Percentiles rank a stretch among this genome's conserved stretches.
These are phyloP conservation scores for Pulveroboletus sp. DNA, from an alignment of 768 basidiomycete genomes.

Conservation along the genomic window DNA sequence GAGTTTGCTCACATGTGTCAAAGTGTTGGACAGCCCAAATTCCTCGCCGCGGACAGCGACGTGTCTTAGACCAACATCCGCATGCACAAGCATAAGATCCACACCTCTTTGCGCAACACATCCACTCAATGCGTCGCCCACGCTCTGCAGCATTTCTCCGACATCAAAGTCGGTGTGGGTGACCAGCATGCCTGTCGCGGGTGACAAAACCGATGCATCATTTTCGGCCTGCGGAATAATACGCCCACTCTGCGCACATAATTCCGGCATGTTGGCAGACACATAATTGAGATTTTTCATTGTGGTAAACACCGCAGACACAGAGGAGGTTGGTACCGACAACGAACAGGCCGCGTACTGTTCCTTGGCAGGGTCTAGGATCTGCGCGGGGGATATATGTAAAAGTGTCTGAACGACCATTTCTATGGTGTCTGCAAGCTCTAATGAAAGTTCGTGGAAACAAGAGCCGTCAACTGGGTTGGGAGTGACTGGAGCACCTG, in stretches of 20 bases:
- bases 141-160: constrained; percentile 83
- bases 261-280: constrained; percentile 71
- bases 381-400: constrained; percentile 83
- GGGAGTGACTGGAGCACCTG: constrained; percentile 15
- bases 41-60: constrained; percentile 83
- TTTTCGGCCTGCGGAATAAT: constrained; percentile 13
- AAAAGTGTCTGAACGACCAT: constrained; percentile 88
- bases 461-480: constrained; percentile 27
- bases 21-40: constrained; percentile 71
- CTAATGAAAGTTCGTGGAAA: constrained; percentile 70
- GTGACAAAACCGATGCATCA: constrained; percentile 17
- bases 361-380: constrained; percentile 90
- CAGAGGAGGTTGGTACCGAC: constrained; percentile 79
- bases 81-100: constrained; percentile 87
- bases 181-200: constrained; percentile 13
- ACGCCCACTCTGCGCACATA: constrained; percentile 19
- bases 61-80: constrained; percentile 83
- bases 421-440: constrained; percentile 89
- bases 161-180: constrained; percentile 74
- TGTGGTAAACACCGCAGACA: constrained; percentile 83
- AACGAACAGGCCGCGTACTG: constrained; percentile 88
- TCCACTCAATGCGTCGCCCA: constrained; percentile 85
- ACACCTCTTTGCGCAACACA: constrained; percentile 79
- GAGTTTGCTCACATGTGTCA: constrained; percentile 70
- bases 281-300: constrained; percentile 95